These are phyloP conservation scores for Letharia lupina DNA, from an alignment of 495 filamentous ascomycete species.

Conservation along the genomic window DNA sequence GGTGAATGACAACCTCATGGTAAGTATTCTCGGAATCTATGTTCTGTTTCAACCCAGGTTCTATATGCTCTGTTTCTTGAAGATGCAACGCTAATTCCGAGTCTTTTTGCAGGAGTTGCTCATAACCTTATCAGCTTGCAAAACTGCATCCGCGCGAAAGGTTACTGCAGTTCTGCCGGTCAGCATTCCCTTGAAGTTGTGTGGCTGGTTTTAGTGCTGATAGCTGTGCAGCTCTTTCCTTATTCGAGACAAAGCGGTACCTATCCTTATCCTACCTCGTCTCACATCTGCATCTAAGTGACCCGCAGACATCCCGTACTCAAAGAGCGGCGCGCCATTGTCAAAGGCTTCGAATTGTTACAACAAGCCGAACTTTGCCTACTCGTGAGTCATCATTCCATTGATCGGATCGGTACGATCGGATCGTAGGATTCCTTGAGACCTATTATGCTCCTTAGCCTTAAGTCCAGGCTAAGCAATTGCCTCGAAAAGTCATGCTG, in stretches of 20 bases:
- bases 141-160: slow-evolving; percentile 83
- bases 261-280: not conserved
- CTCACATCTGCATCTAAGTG: not conserved
- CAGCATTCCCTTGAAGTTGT: not conserved
- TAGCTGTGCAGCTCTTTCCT: slow-evolving; percentile 58
- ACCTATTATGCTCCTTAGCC: not conserved
- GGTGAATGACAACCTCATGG: slow-evolving; percentile 89
- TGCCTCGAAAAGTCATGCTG: not conserved
- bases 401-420: not conserved
- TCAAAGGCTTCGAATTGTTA: slow-evolving; percentile 49
- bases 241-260: slow-evolving; percentile 79
- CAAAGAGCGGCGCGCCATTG: slow-evolving; percentile 83
- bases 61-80: not conserved
- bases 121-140: slow-evolving; percentile 94
- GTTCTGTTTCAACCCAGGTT: not conserved
- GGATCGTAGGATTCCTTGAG: not conserved
- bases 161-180: slow-evolving; percentile 81
- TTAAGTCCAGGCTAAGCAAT: not conserved
- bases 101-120: slow-evolving; percentile 54
- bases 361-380: slow-evolving; percentile 36
- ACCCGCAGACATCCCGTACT: slow-evolving; percentile 67
- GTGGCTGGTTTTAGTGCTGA: not conserved
- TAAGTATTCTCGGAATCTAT: not conserved
- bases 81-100: not conserved
- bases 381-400: slow-evolving; percentile 41